Percentiles rank a stretch among this genome's conserved stretches.
Evolutionary conservation across 2,329 filamentous ascomycete species (phyloP).

Genomic region (Waltergamsia citrina): DNA sequence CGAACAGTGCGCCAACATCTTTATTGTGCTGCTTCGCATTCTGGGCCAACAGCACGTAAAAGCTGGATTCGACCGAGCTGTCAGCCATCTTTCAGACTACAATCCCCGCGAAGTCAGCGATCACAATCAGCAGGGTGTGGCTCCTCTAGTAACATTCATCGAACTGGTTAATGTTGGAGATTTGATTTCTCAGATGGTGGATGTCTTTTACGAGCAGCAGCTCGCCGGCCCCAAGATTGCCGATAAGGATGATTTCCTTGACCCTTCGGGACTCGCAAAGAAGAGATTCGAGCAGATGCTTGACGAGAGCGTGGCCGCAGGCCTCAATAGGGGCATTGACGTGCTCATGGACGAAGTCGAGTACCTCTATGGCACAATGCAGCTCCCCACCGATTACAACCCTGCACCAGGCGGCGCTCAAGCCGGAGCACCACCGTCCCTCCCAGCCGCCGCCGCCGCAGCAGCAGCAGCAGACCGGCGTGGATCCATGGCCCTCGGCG

Average conservation of each 20-base stretch:
- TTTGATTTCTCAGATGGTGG: slow-evolving; percentile 96
- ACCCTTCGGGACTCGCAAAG: slow-evolving; percentile 86
- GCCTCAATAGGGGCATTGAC: slow-evolving; percentile 94
- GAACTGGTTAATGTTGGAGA: slow-evolving; percentile 98
- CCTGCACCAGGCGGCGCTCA: slow-evolving; percentile 35
- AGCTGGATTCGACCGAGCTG: slow-evolving; percentile 86
- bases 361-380: slow-evolving; percentile 83
- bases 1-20: slow-evolving; percentile 84
- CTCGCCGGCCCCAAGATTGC: slow-evolving; percentile 72
- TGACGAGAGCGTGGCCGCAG: slow-evolving; percentile 90
- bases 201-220: slow-evolving; percentile 97
- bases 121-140: slow-evolving; percentile 64
- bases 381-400: slow-evolving; percentile 84
- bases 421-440: slow-evolving; percentile 10
- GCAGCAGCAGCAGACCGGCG: neutral
- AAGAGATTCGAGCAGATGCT: slow-evolving; percentile 99
- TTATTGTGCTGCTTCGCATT: slow-evolving; percentile 73
- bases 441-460: neutral
- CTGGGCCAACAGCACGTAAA: slow-evolving; percentile 83
- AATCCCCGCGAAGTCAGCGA: slow-evolving; percentile 76
- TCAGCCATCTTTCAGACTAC: slow-evolving; percentile 83
- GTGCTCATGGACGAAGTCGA: slow-evolving; percentile 98
- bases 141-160: slow-evolving; percentile 88
- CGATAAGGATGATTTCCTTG: slow-evolving; percentile 89
- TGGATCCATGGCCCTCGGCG: neutral